Base-by-base conservation (phyloP, 2,329 filamentous ascomycete genomes). In the Sphaerulina populicola region DNA sequence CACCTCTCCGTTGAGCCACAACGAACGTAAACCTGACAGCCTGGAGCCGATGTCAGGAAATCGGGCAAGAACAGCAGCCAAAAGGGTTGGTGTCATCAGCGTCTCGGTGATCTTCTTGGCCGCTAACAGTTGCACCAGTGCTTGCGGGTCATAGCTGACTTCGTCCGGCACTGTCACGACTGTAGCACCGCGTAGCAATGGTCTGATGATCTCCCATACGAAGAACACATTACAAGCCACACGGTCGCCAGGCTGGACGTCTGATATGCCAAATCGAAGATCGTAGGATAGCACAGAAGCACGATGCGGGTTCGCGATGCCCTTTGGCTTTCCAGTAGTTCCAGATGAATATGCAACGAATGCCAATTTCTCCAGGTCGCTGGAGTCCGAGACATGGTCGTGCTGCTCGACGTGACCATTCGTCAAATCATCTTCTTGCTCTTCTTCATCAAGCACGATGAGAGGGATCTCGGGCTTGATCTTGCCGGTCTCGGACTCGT, bases 221-320 rank as follows among this genome's bases (percentile, higher is more conserved):
- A 91, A 91, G 68, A 90, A 91, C 53, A 90, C 86, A 72, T 90
- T 91, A 71, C 86, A 90, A n/a, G 86, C 86, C 9, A 90, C 85
- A 6, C 86, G 79, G 59, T 89, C 86, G 12, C 85, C 85, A 0
- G 82, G 82, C 14, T 76, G 69, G 2, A 88, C 72, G 64, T 90
- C 82, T 57, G 81, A 84, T 44, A 90, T 67, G 8, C 71, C 73
- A 62, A 90, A 90, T 66, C 86, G 74, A 56, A 88, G 68, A 59
- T 87, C 74, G 64, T 90, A 90, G 6, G 86, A 90, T 27, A 79
- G 76, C 1, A 90, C 82, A 0, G 86, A 75, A 12, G 86, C 86
- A 61, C 79, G 75, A 66, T 59, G 57, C 2, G 85, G 82, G 64
- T 90, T 90, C 48, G 83, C 84, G 63, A 91, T 90, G 49, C 85